Percentiles rank a stretch among this genome's conserved stretches.
phyloP scores from a whole-genome alignment of 257 asterid genomes.

The Solanum paucissectum region DNA sequence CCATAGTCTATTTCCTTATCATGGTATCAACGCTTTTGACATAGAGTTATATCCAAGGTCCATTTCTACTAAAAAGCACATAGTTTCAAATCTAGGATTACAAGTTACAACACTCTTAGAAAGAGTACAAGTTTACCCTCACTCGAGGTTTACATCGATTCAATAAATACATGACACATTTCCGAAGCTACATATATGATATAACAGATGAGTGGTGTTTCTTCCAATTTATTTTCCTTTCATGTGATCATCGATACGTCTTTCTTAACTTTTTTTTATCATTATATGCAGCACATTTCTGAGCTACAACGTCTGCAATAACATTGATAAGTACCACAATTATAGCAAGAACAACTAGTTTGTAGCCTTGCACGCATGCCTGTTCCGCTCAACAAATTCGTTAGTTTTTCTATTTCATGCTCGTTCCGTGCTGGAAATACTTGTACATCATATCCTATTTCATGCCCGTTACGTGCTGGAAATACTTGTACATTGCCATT shows the following conservation, averaged over 20 bases:
- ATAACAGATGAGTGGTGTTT: too few relatives aligned
- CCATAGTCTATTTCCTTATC: neutral
- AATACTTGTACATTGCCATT: neutral
- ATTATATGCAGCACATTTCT: neutral
- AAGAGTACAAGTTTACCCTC: neutral
- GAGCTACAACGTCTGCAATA: neutral
- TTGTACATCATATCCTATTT: neutral
- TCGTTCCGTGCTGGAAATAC: neutral
- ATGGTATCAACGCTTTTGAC: neutral
- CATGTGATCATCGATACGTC: neutral
- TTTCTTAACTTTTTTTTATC: neutral
- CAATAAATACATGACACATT: neutral
- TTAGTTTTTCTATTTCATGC: neutral
- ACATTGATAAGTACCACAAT: neutral
- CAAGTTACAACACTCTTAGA: neutral
- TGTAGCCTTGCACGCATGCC: neutral
- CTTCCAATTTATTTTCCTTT: neutral
- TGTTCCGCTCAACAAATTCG: neutral
- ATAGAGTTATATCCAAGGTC: neutral
- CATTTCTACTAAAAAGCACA: neutral
- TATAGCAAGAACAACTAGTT: neutral
- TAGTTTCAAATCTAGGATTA: neutral
- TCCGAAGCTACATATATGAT: neutral
- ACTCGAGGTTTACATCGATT: neutral
- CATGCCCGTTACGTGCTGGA: neutral